Conservation (phyloP, 2,329 filamentous ascomycete genomes). For the Arachnomyces sp. region DNA sequence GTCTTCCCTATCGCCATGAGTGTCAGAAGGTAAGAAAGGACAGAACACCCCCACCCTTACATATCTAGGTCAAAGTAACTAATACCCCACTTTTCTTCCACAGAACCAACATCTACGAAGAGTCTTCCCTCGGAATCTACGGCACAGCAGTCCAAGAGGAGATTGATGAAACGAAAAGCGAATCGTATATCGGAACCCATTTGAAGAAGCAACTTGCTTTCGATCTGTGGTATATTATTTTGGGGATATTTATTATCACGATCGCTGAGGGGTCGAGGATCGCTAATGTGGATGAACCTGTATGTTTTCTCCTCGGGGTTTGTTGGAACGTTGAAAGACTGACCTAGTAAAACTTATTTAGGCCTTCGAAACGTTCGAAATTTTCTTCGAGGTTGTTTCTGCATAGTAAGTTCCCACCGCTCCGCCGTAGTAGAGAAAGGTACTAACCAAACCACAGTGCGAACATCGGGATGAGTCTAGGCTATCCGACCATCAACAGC, state of each 20-base stretch:
- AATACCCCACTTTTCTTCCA: constrained; percentile 25
- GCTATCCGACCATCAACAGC: constrained; percentile 22
- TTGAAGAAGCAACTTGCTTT: constrained; percentile 56
- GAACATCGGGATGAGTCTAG: constrained; percentile 28
- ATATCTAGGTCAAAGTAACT: too few relatives aligned
- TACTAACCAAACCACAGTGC: constrained; percentile 17
- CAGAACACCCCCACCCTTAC: too few relatives aligned
- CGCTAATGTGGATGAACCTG: constrained; percentile 19
- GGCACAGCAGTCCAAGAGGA: constrained; percentile 21
- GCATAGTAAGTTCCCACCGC: constrained; percentile 25
- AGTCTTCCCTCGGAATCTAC: constrained; percentile 53
- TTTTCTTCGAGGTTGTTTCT: constrained; percentile 38
- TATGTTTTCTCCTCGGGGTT: constrained; percentile 9
- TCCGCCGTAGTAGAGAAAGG: not conserved
- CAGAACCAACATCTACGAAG: constrained; percentile 62
- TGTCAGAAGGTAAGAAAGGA: constrained; percentile 50
- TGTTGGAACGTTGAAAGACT: not conserved
- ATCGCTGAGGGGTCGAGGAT: constrained; percentile 43
- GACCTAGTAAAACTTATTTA: constrained; percentile 3
- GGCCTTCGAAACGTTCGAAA: constrained; percentile 47
- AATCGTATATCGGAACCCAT: constrained; percentile 44
- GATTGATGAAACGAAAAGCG: constrained; percentile 19
- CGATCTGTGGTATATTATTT: constrained; percentile 57
- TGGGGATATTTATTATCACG: constrained; percentile 51
- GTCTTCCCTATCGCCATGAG: constrained; percentile 92